Conservation (phyloP, 2,329 filamentous ascomycete species). For the Diplodia mutila region DNA sequence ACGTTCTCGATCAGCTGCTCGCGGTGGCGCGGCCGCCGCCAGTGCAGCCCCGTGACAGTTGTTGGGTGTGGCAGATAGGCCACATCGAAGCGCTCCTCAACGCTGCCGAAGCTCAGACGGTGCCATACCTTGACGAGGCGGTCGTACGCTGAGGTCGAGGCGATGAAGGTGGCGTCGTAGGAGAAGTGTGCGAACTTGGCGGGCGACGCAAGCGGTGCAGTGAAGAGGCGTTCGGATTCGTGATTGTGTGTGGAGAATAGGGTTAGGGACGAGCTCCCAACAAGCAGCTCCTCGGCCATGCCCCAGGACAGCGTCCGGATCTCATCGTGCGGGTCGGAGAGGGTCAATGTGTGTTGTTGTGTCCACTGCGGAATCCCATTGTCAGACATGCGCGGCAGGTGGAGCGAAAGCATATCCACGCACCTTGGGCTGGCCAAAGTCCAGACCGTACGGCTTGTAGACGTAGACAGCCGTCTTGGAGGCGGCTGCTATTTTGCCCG, state of each 20-base stretch:
- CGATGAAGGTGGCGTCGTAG: slow-evolving; percentile 84
- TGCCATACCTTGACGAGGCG: slow-evolving; percentile 91
- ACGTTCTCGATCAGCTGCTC: slow-evolving; percentile 84
- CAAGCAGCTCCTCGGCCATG: slow-evolving; percentile 77
- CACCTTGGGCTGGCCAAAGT: slow-evolving; percentile 76
- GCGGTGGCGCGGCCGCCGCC: slow-evolving; percentile 76
- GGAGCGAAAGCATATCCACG: slow-evolving; percentile 29
- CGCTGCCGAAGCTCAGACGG: slow-evolving; percentile 77
- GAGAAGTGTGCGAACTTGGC: slow-evolving; percentile 78
- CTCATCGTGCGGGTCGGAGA: slow-evolving; percentile 50
- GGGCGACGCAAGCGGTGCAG: slow-evolving; percentile 71
- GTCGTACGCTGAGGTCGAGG: slow-evolving; percentile 77
- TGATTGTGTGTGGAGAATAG: slow-evolving; percentile 65
- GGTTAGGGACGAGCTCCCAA: slow-evolving; percentile 70
- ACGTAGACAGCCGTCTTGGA: slow-evolving; percentile 70
- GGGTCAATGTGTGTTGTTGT: slow-evolving; percentile 62
- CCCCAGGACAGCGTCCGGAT: slow-evolving; percentile 81
- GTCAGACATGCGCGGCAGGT: slow-evolving; percentile 14
- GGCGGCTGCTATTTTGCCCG: slow-evolving; percentile 83
- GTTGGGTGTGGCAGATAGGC: slow-evolving; percentile 85
- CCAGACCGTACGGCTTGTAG: slow-evolving; percentile 74
- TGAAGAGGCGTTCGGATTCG: slow-evolving; percentile 68
- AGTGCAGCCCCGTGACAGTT: slow-evolving; percentile 79
- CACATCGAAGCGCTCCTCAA: slow-evolving; percentile 86
- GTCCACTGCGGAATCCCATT: slow-evolving; percentile 54